Percentiles rank a stretch among this genome's conserved stretches.
phyloP scores from a whole-genome alignment of 2,329 filamentous ascomycete genomes.

The Beauveria caledonica region DNA sequence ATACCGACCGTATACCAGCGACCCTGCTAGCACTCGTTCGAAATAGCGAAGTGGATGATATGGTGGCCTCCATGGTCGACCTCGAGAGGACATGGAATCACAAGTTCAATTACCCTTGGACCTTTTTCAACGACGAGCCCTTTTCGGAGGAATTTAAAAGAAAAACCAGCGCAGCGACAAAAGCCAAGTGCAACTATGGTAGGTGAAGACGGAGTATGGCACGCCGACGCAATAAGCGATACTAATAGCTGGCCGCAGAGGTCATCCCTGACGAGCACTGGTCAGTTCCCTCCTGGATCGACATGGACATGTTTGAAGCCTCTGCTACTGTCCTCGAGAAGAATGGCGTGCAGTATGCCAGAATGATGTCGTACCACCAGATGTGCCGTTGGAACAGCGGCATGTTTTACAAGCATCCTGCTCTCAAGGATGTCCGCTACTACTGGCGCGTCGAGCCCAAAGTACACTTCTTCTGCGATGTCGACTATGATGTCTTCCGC shows the following conservation, averaged over 20 bases:
- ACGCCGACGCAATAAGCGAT: neutral
- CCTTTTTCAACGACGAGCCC: conserved; percentile 94
- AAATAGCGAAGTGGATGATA: conserved; percentile 77
- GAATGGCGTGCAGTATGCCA: conserved; percentile 82
- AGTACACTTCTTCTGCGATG: conserved; percentile 97
- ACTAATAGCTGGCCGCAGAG: conserved; percentile 41
- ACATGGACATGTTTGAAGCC: conserved; percentile 74
- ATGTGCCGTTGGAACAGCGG: conserved; percentile 99
- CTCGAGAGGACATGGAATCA: conserved; percentile 92
- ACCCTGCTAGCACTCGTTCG: conserved; percentile 87
- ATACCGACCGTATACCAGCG: conserved; percentile 82
- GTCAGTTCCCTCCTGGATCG: conserved; percentile 88
- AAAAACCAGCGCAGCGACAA: conserved; percentile 71
- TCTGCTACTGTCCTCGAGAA: conserved; percentile 76
- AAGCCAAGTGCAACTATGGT: conserved; percentile 83
- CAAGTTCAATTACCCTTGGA: conserved; percentile 99
- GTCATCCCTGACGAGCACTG: conserved; percentile 92
- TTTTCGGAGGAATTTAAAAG: conserved; percentile 91
- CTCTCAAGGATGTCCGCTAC: conserved; percentile 71
- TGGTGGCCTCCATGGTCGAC: conserved; percentile 83
- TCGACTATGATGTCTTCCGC: conserved; percentile 97
- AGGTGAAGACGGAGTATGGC: conserved; percentile 19
- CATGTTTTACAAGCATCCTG: conserved; percentile 94
- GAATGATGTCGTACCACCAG: conserved; percentile 86
- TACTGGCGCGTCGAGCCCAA: conserved; percentile 99